Percentiles rank a stretch among this genome's conserved stretches.
Evolutionary conservation across 1,284 basidiomycete genomes (phyloP).

Genomic region (Ustilago trichophora): DNA sequence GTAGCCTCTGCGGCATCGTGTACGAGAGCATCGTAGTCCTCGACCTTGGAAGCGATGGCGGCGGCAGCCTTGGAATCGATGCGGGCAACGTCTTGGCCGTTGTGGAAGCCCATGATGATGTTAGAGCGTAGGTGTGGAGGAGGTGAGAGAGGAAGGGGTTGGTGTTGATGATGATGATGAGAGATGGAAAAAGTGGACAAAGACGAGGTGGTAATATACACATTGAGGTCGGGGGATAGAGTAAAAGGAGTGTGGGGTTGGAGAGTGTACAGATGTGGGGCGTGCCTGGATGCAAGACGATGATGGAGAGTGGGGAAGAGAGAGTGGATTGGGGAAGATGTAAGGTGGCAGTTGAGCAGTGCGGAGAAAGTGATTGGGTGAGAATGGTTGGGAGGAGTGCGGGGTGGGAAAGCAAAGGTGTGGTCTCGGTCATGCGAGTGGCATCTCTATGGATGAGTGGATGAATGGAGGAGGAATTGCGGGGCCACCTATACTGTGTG

Average conservation of each 20-base stretch:
- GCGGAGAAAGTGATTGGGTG: slow-evolving; percentile 9
- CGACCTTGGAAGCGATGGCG: slow-evolving; percentile 49
- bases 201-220: slow-evolving; percentile 28
- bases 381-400: not conserved
- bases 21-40: slow-evolving; percentile 64
- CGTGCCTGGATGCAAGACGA: not conserved
- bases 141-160: slow-evolving; percentile 2
- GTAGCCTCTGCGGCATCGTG: slow-evolving; percentile 67
- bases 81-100: slow-evolving; percentile 43
- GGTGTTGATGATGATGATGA: slow-evolving; percentile 6
- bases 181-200: not conserved
- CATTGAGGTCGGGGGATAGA: not conserved
- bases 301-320: not conserved
- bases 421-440: slow-evolving; percentile 21
- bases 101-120: slow-evolving; percentile 23
- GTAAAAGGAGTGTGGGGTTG: not conserved
- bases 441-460: not conserved
- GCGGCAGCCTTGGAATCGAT: slow-evolving; percentile 52
- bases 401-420: slow-evolving; percentile 5
- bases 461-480: not conserved
- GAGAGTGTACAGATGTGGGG: not conserved
- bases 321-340: no score
- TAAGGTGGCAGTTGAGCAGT: slow-evolving; percentile 11
- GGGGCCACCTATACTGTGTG: not conserved
- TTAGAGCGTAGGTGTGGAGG: not conserved